Evolutionary conservation across 2,329 filamentous ascomycete species (phyloP).

Genomic region (Sclerotinia trifoliorum): DNA sequence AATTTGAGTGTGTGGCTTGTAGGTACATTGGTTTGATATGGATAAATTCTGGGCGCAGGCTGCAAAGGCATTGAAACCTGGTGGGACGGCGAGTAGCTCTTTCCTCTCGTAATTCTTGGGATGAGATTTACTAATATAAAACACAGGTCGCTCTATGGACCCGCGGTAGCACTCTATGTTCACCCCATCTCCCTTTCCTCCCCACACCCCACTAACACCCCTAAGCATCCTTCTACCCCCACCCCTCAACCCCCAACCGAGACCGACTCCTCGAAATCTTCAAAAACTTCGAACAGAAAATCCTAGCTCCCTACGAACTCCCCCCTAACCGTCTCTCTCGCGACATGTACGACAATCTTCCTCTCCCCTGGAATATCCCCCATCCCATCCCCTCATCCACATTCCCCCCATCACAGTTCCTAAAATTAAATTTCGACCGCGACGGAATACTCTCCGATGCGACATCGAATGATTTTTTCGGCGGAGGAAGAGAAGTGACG

Average conservation of each 20-base stretch:
- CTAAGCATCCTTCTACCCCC: slow-evolving; percentile 23
- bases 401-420: slow-evolving; percentile 41
- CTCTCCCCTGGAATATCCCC: slow-evolving; percentile 46
- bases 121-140: background rate
- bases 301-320: slow-evolving; percentile 42
- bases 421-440: slow-evolving; percentile 42
- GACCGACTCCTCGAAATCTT: slow-evolving; percentile 42
- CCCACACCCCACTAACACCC: background rate
- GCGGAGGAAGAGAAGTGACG: slow-evolving; percentile 24
- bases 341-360: slow-evolving; percentile 44
- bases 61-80: slow-evolving; percentile 47
- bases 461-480: slow-evolving; percentile 35
- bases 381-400: slow-evolving; percentile 27
- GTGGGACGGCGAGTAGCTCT: slow-evolving; percentile 44
- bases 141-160: slow-evolving; percentile 6
- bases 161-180: background rate
- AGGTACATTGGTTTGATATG: slow-evolving; percentile 54
- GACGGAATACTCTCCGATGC: slow-evolving; percentile 37
- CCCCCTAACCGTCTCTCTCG: slow-evolving; percentile 43
- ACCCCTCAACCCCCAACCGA: slow-evolving; percentile 43
- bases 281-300: slow-evolving; percentile 40
- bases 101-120: background rate
- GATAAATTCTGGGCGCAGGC: slow-evolving; percentile 47
- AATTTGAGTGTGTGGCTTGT: background rate
- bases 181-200: accelerated